Percentiles rank a stretch among this genome's conserved stretches.
Conservation (phyloP, 2,329 filamentous ascomycete genomes). For the Aureobasidium vineae region DNA sequence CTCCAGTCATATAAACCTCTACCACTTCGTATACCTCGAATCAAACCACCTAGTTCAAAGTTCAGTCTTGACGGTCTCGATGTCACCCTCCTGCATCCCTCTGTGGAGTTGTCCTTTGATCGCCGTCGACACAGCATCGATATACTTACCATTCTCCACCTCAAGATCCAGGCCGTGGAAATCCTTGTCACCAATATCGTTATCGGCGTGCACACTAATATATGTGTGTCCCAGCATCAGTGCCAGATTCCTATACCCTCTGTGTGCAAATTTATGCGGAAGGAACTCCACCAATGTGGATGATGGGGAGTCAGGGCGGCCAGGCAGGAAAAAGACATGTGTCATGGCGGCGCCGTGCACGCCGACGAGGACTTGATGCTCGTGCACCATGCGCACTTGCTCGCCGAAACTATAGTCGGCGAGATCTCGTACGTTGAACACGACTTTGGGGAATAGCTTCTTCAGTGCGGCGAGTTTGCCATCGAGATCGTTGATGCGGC, state of each 20-base stretch:
- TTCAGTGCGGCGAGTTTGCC: background rate
- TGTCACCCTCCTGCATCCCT: background rate
- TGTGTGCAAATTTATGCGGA: background rate
- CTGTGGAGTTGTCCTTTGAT: background rate
- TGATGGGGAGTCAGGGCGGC: background rate
- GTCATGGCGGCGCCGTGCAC: background rate
- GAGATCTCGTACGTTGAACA: background rate
- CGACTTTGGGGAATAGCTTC: background rate
- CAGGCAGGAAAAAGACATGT: background rate
- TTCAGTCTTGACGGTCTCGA: background rate
- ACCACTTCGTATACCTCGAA: too few species aligned
- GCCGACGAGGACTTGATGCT: background rate
- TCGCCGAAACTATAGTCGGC: background rate
- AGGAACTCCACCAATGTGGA: background rate
- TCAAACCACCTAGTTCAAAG: too few species aligned
- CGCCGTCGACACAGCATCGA: background rate
- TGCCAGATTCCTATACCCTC: background rate
- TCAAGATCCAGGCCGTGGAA: background rate
- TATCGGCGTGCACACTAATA: background rate
- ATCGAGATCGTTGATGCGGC: background rate
- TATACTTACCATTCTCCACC: background rate
- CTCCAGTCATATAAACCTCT: too few species aligned
- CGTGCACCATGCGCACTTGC: background rate
- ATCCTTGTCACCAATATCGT: background rate
- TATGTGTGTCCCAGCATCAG: background rate